Conservation (phyloP, 2,329 filamentous ascomycete species). For the Lecanicillium sp. region DNA sequence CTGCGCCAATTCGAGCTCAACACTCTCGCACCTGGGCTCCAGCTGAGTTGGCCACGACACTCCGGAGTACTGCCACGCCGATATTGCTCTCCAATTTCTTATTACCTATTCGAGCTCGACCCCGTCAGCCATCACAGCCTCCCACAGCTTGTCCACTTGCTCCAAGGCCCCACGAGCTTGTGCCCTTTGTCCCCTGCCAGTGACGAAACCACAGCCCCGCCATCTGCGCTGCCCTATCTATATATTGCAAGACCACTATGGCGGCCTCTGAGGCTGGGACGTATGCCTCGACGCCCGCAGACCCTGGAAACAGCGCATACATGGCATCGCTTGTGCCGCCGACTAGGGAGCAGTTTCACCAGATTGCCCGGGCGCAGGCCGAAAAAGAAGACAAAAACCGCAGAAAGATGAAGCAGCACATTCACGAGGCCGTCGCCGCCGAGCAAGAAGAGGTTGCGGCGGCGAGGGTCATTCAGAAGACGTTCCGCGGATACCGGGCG, state of each 20-base stretch:
- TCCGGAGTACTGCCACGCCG: too few species aligned
- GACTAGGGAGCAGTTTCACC: slow-evolving; percentile 39
- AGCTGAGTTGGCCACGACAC: slow-evolving; percentile 6
- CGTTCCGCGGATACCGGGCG: slow-evolving; percentile 70
- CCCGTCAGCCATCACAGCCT: neutral
- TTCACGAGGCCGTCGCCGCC: slow-evolving; percentile 23
- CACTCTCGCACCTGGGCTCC: neutral
- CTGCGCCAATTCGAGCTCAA: too few species aligned
- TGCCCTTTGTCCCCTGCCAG: too few species aligned
- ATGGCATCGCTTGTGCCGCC: slow-evolving; percentile 46
- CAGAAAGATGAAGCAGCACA: slow-evolving; percentile 33
- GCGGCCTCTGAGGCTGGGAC: neutral
- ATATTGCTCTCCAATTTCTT: neutral
- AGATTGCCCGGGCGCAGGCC: slow-evolving; percentile 44
- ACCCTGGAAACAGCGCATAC: slow-evolving; percentile 32
- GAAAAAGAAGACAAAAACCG: slow-evolving; percentile 39
- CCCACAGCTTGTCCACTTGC: neutral
- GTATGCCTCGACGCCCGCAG: slow-evolving; percentile 16
- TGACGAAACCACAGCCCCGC: slow-evolving; percentile 10
- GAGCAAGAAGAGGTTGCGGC: slow-evolving; percentile 34
- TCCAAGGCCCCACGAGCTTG: neutral
- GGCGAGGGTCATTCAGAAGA: slow-evolving; percentile 58
- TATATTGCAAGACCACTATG: slow-evolving; percentile 6
- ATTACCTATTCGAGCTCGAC: too few species aligned
- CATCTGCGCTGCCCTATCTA: neutral